Evolutionary conservation across 2,329 filamentous ascomycete genomes (phyloP), one percentile per base, ranked within the genome.

Genomic region (Aspergillus hortae): DNA sequence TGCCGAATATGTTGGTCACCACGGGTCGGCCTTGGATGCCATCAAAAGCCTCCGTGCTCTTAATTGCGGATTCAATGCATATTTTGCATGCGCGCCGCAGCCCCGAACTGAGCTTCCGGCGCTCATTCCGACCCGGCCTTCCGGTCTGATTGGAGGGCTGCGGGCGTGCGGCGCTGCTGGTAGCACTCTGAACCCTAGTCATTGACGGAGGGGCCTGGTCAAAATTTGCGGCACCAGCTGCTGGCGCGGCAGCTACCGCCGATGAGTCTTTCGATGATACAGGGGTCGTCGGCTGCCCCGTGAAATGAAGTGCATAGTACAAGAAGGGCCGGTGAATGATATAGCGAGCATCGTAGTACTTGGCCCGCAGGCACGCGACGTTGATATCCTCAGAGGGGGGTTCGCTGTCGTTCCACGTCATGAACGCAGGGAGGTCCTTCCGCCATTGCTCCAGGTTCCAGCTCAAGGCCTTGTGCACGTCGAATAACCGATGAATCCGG

Each of bases 1-100:
- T 97, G 47, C 92, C 92, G 72, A 96, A 95, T 21, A 96, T 86
- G 63, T 96, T 97, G n/a, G 92, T 97, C 50, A 97, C 86, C 47
- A 96, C 87, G 7, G 89, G 83, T 27, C 90, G 83, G 55, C 81
- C 74, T 23, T 68, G 72, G 14, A 82, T 77, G 2, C 79, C 78
- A 67, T 88, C 83, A 66, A 97, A 95, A 1, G 91, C 90, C 49
- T 84, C 81, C 0, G 92, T 97, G 68, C 92, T 96, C 65, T 88
- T 80, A 49, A 96, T 84, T 1, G 95, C 83, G 6, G 90, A 89
- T 41, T 84, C 76, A 51, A 94, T 81, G 53, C 87, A 90, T 27
- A 68, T 78, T 44, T 71, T 70, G 12, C 85, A 86, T 54, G 84
- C 79, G 4, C 78, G 67, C 9, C 83, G 71, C 30, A 84, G 73